Percentiles rank a stretch among this genome's conserved stretches.
These are phyloP conservation scores for Pelargonium cotyledonis DNA, from an alignment of 441 rosid species.

Conservation along the genomic window DNA sequence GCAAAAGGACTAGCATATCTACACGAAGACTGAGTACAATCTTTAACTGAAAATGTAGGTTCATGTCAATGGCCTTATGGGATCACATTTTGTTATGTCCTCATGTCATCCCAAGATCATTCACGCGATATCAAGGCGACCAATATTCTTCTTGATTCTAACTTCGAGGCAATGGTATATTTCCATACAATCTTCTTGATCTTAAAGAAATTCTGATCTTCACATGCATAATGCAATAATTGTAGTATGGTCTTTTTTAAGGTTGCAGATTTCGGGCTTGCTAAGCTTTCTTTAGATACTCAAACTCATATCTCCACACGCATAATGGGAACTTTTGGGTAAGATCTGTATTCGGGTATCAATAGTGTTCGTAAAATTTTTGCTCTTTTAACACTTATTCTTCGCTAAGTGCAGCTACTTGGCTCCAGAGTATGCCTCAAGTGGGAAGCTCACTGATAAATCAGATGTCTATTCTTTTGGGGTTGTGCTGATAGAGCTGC, in stretches of 20 bases:
- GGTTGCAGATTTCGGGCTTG: constrained; percentile 99
- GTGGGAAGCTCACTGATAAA: constrained; percentile 89
- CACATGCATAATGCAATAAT: neutral
- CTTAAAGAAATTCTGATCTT: neutral
- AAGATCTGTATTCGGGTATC: constrained; percentile 22
- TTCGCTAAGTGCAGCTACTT: constrained; percentile 43
- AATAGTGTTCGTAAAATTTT: neutral
- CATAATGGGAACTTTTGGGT: constrained; percentile 99
- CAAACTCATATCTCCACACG: constrained; percentile 94
- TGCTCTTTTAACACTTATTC: neutral
- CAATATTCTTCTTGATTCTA: constrained; percentile 79
- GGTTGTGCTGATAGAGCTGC: constrained; percentile 86
- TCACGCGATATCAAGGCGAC: constrained; percentile 95
- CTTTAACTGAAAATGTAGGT: neutral
- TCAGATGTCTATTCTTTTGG: constrained; percentile 98
- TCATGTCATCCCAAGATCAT: constrained; percentile 96
- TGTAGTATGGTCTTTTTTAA: constrained; percentile 14
- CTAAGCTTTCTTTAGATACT: constrained; percentile 71
- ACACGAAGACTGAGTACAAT: constrained; percentile 70
- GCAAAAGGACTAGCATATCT: constrained; percentile 97
- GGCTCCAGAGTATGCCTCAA: constrained; percentile 96
- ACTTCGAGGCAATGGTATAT: constrained; percentile 88
- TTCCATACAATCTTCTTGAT: neutral
- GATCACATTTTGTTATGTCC: constrained; percentile 9
- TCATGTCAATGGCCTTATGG: neutral